Base-by-base conservation (phyloP, 2,329 filamentous ascomycete species). In the Cytospora chrysosperma region DNA sequence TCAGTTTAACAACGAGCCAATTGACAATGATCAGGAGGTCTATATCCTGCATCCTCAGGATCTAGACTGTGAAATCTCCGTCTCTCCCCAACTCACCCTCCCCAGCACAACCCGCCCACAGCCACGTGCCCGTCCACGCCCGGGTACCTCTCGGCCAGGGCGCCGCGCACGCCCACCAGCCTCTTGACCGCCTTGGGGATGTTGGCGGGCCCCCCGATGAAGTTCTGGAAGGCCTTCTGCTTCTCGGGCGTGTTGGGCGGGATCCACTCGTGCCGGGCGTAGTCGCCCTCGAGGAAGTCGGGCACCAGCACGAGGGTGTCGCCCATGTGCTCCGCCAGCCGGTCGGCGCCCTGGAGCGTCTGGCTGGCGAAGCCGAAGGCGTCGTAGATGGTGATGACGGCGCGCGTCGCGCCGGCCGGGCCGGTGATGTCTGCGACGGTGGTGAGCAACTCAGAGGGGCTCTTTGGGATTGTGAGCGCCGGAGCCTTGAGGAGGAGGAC, bases 61-160 rank as follows among this genome's bases (percentile, higher is more conserved):
- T n/a, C n/a, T n/a, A n/a, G n/a, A n/a, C n/a, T n/a, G n/a, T n/a
- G 7, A 65, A 61, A 37, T 63, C 59, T 32, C 30, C 30, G 8
- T 12, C 15, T 34, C 28, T 30, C 9, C 15, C 50, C 76, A 72
- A 69, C 79, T 47, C 43, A 47, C 43, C 79, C 80, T 34, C 81
- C 81, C 79, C 81, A 84, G 69, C 82, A 84, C 7, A 82, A 70
- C 2, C 82, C 82, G 59, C 82, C 76, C 5, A 76, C 70, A 0
- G 74, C 81, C 74, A 74, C 69, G 32, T 79, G 81, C 26, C 71
- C 77, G 57, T 76, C 71, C 1, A 79, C 75, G 3, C 59, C 68
- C 0, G 75, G 73, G 66, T 73, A 82, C 43, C 63, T 70, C 21
- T 65, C 63, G 27, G 70, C 73, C 8, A 75, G 71, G 21, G 70